phyloP scores from a whole-genome alignment of 1,139 yeast species.

The Citeromyces hawaiiensis region DNA sequence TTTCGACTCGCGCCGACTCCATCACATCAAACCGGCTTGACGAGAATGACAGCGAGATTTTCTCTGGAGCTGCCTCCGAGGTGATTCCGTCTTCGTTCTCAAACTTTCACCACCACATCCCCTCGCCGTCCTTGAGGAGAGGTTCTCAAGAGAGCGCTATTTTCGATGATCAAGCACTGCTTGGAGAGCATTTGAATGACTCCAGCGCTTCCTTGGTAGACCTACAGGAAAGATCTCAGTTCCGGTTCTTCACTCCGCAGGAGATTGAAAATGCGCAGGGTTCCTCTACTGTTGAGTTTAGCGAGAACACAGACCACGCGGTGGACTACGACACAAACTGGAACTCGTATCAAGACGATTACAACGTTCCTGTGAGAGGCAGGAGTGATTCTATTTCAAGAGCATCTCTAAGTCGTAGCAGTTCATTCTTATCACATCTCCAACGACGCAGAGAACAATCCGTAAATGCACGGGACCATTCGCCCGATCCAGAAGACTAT shows the following conservation, averaged over 20 bases:
- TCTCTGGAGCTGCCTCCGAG: slow-evolving; percentile 83
- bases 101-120: slow-evolving; percentile 55
- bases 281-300: slow-evolving; percentile 58
- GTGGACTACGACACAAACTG: slow-evolving; percentile 60
- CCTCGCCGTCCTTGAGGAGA: neutral
- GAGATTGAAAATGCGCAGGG: slow-evolving; percentile 85
- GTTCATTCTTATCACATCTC: neutral
- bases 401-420: neutral
- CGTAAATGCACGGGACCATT: slow-evolving; percentile 3
- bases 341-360: slow-evolving; percentile 41
- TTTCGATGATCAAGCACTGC: neutral
- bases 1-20: slow-evolving; percentile 17
- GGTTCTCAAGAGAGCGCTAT: neutral
- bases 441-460: slow-evolving; percentile 3
- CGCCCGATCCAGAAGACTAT: slow-evolving; percentile 4
- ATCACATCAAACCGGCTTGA: slow-evolving; percentile 22
- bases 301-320: slow-evolving; percentile 29
- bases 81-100: slow-evolving; percentile 84
- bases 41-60: slow-evolving; percentile 55
- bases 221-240: slow-evolving; percentile 26
- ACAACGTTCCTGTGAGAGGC: slow-evolving; percentile 4
- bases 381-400: neutral
- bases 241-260: slow-evolving; percentile 70
- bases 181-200: neutral
- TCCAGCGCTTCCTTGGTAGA: slow-evolving; percentile 14